These are phyloP conservation scores for Ceratocystiopsis minuta DNA, from an alignment of 2,329 filamentous ascomycete genomes.

Conservation along the genomic window DNA sequence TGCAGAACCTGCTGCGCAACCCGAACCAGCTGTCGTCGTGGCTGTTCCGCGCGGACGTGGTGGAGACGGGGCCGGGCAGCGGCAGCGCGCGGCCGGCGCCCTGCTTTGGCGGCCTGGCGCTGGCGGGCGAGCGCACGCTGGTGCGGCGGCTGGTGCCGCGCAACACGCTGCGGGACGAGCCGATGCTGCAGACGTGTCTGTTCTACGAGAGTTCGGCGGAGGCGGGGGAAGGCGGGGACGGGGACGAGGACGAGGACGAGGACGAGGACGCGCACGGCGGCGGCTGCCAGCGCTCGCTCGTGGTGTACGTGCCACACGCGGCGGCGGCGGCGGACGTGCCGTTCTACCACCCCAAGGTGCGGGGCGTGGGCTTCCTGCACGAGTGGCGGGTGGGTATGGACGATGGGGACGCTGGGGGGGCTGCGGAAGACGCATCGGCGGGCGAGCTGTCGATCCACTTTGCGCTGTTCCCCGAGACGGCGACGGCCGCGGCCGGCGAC, in stretches of 20 bases:
- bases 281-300: constrained; percentile 27
- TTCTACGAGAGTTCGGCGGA: constrained; percentile 36
- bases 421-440: too few relatives aligned
- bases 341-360: constrained; percentile 73
- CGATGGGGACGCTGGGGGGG: constrained; percentile 22
- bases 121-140: constrained; percentile 39
- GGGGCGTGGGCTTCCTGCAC: constrained; percentile 59
- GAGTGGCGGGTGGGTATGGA: constrained; percentile 25
- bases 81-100: not conserved
- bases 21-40: constrained; percentile 65
- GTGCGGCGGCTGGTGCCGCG: constrained; percentile 66
- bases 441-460: constrained; percentile 38
- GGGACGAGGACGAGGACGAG: constrained; percentile 5
- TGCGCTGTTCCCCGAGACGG: constrained; percentile 7
- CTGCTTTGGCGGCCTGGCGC: constrained; percentile 9
- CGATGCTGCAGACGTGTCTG: constrained; percentile 68
- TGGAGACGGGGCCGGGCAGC: constrained; percentile 24
- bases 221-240: too few relatives aligned
- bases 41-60: constrained; percentile 62
- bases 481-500: constrained; percentile 19
- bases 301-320: constrained; percentile 66
- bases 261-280: constrained; percentile 1
- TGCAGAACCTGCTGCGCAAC: constrained; percentile 59
- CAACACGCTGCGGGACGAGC: constrained; percentile 56
- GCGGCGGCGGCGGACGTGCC: constrained; percentile 45